Evolutionary conservation across 768 basidiomycete species (phyloP), one percentile per base, ranked within the genome.

Genomic region (Mycena pura): DNA sequence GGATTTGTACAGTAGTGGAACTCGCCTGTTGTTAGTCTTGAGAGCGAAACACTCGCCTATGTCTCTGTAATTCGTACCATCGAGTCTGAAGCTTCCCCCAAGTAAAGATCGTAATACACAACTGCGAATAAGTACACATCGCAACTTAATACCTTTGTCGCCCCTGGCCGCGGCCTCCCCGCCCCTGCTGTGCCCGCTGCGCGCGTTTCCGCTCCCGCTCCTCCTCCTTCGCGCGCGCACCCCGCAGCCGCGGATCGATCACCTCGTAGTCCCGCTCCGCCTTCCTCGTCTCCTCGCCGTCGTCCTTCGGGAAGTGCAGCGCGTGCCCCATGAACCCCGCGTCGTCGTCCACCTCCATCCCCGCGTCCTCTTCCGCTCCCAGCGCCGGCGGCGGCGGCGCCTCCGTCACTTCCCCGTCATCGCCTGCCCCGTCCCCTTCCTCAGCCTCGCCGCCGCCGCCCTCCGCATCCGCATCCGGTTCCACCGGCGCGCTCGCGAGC

Each of bases 251-350:
- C 0, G 93, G 92, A 70, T 95, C 93, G 70, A 95, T 95, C 25
- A 95, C 92, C 75, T 95, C 92, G 68, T 93, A 94, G 57, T 95
- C 93, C 52, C 91, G 76, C 72, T 93, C 89, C 1, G 91, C 93
- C 73, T 93, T 93, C 61, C 73, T 72, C 22, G 81, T 82, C 74
- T 94, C 92, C 68, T 92, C 92, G 22, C 80, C 81, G 65, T 92
- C 86, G 44, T 87, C 92, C 74, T 93, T 93, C 10, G 91, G 86
- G 76, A 94, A 93, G 61, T 83, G 82, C 57, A 95, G 75, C 25
- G 83, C 77, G 70, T 95, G 93, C 5, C 74, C 78, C 75, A 94
- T 78, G 74, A 95, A 94, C 10, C 84, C 91, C 7, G 78, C 77
- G 68, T 94, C 93, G 60, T 87, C 81, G 64, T 94, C 92, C 43